Evolutionary conservation across 2,329 filamentous ascomycete species (phyloP).

Genomic region (Aspergillus ustus): DNA sequence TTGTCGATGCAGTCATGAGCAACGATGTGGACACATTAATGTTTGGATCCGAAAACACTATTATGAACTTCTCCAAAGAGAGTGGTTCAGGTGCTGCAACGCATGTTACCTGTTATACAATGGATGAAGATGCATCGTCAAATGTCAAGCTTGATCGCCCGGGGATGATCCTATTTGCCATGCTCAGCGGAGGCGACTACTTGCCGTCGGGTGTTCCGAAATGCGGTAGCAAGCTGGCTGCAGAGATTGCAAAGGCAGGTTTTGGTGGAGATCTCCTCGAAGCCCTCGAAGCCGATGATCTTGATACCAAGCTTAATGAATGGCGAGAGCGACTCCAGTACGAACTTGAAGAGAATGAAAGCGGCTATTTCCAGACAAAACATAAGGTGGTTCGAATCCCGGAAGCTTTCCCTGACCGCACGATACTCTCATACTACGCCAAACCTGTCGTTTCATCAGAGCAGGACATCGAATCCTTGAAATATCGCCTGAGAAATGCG

Average conservation of each 20-base stretch:
- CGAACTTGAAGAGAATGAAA: constrained; percentile 83
- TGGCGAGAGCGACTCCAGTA: constrained; percentile 76
- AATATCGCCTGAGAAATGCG: constrained; percentile 50
- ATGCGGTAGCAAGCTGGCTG: constrained; percentile 85
- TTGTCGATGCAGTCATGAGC: constrained; percentile 92
- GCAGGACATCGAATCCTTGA: constrained; percentile 61
- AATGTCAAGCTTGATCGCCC: constrained; percentile 68
- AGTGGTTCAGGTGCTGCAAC: constrained; percentile 69
- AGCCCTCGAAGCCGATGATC: constrained; percentile 59
- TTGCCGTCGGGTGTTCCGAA: constrained; percentile 83
- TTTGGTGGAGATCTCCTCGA: constrained; percentile 74
- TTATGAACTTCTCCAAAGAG: constrained; percentile 84
- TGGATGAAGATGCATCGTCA: constrained; percentile 27
- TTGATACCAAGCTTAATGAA: constrained; percentile 50
- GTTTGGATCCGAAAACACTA: constrained; percentile 83
- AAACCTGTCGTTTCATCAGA: constrained; percentile 77
- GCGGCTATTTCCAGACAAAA: constrained; percentile 75
- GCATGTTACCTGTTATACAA: constrained; percentile 82
- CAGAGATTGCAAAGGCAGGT: constrained; percentile 85
- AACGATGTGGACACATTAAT: constrained; percentile 98
- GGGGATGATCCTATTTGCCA: constrained; percentile 89
- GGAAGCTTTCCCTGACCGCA: constrained; percentile 76
- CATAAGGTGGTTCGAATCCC: constrained; percentile 78
- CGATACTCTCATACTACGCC: constrained; percentile 84
- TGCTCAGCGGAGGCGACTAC: constrained; percentile 97